Evolutionary conservation across 352 stramenopile species (phyloP).

Genomic region (Phytophthora macrochlamydospora): DNA sequence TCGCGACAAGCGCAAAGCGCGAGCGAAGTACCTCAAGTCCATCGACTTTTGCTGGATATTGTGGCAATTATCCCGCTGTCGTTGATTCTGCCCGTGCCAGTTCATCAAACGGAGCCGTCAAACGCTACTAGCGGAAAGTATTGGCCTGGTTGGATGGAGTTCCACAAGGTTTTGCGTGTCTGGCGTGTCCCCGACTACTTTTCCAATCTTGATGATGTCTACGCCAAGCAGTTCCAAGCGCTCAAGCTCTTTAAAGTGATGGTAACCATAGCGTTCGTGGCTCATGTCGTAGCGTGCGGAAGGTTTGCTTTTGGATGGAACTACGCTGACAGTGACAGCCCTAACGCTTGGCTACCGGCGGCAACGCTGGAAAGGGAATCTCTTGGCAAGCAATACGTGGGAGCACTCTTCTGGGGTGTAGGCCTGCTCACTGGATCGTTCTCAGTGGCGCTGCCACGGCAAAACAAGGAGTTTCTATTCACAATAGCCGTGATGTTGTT

Average conservation of each 20-base stretch:
- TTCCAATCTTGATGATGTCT: constrained; percentile 56
- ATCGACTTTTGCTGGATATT: constrained; percentile 50
- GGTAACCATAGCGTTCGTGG: constrained; percentile 37
- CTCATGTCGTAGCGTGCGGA: constrained; percentile 56
- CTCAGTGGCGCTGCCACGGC: constrained; percentile 49
- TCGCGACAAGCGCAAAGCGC: constrained; percentile 42
- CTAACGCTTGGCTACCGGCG: constrained; percentile 31
- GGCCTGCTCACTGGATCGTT: constrained; percentile 60
- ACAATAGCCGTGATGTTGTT: constrained; percentile 49
- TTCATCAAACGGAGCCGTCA: background rate
- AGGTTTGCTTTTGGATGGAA: constrained; percentile 45
- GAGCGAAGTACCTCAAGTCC: constrained; percentile 48
- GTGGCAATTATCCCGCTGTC: constrained; percentile 49
- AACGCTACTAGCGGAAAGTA: background rate
- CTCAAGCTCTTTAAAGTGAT: constrained; percentile 63
- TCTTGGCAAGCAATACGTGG: constrained; percentile 35
- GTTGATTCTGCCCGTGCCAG: constrained; percentile 17
- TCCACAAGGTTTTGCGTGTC: constrained; percentile 56
- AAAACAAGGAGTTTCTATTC: constrained; percentile 49
- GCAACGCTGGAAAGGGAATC: constrained; percentile 7
- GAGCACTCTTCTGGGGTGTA: constrained; percentile 57
- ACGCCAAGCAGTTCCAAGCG: constrained; percentile 52
- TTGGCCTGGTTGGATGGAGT: constrained; percentile 44
- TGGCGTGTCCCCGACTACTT: constrained; percentile 54
- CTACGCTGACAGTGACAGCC: background rate